Conservation (phyloP, 2,329 filamentous ascomycete genomes). For the Hymenotorrendiella dingleyae region DNA sequence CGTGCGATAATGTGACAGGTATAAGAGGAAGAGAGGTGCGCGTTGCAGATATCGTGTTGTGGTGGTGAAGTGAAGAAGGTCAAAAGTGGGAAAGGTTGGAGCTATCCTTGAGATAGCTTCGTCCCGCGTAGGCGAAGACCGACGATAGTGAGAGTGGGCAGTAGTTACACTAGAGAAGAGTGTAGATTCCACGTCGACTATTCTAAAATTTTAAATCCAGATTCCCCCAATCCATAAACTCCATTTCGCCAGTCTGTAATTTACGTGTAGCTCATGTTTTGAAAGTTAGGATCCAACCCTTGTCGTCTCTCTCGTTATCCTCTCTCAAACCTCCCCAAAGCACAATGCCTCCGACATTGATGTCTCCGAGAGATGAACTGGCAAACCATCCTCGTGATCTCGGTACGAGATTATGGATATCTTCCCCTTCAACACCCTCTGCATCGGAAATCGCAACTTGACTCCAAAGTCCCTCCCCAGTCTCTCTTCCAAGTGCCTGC, state of each 20-base stretch:
- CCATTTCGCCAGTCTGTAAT: too few species aligned
- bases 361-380: slow-evolving; percentile 48
- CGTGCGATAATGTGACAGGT: too few species aligned
- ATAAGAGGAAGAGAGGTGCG: too few species aligned
- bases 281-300: slow-evolving; percentile 60
- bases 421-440: slow-evolving; percentile 38
- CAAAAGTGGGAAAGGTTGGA: slow-evolving; percentile 14
- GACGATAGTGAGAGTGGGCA: slow-evolving; percentile 2
- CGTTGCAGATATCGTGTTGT: slow-evolving; percentile 11
- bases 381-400: slow-evolving; percentile 52
- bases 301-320: slow-evolving; percentile 46
- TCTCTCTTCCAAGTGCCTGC: slow-evolving; percentile 46
- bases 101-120: slow-evolving; percentile 8
- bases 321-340: slow-evolving; percentile 55
- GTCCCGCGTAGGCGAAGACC: slow-evolving; percentile 12
- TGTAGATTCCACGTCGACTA: too few species aligned
- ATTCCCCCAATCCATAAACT: too few species aligned
- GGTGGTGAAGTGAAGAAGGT: slow-evolving; percentile 1
- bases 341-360: slow-evolving; percentile 54
- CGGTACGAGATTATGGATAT: slow-evolving; percentile 40
- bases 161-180: too few species aligned
- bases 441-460: slow-evolving; percentile 45
- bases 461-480: slow-evolving; percentile 54
- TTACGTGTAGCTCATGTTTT: too few species aligned
- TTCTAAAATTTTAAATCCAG: too few species aligned